A percentile compares a stretch with the other conserved stretches of the same genome.
phyloP scores from a whole-genome alignment of 164 flowering plant genomes.

The Tetracentron sinense region DNA sequence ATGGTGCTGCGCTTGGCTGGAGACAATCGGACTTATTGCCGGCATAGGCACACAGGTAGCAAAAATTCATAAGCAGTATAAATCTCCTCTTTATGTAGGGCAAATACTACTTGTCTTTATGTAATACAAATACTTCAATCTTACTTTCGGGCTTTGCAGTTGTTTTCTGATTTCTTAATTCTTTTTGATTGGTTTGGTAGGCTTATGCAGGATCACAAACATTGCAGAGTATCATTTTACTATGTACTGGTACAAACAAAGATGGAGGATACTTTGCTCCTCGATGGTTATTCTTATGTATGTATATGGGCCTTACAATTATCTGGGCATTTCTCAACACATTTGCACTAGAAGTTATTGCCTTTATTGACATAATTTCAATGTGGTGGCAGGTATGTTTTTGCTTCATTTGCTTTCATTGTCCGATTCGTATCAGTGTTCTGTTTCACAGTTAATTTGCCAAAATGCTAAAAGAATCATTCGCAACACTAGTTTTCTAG shows the following conservation, averaged over 20 bases:
- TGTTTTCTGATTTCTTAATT: conserved; percentile 6
- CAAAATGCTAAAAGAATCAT: not conserved
- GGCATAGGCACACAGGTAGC: conserved; percentile 68
- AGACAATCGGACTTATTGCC: conserved; percentile 62
- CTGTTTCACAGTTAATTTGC: not conserved
- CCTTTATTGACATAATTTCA: conserved; percentile 59
- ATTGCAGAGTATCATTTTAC: conserved; percentile 54
- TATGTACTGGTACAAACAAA: conserved; percentile 67
- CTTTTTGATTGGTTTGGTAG: conserved; percentile 20
- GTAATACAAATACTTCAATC: not conserved
- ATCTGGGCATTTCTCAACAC: conserved; percentile 79
- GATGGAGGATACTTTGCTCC: conserved; percentile 73
- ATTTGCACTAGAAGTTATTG: conserved; percentile 65
- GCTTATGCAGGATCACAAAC: conserved; percentile 71
- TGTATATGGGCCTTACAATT: conserved; percentile 58
- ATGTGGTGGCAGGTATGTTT: conserved; percentile 77
- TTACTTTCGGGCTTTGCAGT: not conserved
- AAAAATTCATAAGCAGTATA: not conserved
- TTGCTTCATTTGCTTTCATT: not conserved
- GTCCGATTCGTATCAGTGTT: not conserved
- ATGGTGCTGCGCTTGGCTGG: conserved; percentile 78
- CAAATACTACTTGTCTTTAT: too few species aligned
- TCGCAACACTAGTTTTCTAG: too few species aligned
- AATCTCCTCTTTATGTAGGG: too few species aligned
- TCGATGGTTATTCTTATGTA: conserved; percentile 57